Evolutionary conservation across 352 stramenopile species (phyloP).

Genomic region (Albugo laibachii): DNA sequence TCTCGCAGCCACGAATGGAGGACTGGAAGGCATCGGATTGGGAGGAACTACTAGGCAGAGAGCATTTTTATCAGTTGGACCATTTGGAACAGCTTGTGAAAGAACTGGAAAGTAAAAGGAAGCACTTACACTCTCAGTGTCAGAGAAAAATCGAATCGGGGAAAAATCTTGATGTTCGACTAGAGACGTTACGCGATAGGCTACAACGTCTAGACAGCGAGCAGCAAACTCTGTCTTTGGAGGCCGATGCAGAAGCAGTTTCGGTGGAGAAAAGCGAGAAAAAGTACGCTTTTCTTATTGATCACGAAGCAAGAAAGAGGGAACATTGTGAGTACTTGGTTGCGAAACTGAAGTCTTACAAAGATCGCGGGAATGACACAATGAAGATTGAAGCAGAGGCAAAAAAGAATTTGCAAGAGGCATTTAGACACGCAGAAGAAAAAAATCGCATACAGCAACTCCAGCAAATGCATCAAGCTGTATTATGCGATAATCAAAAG

Average conservation of each 20-base stretch:
- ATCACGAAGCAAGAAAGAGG: constrained; percentile 19
- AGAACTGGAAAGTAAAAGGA: too few relatives aligned
- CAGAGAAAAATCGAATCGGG: too few relatives aligned
- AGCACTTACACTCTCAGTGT: too few relatives aligned
- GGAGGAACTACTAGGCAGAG: too few relatives aligned
- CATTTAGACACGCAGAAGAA: constrained; percentile 8
- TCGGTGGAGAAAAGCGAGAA: constrained; percentile 21
- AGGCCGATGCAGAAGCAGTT: constrained; percentile 18
- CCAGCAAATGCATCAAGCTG: constrained; percentile 23
- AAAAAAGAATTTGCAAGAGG: too few relatives aligned
- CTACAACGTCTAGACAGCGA: background rate
- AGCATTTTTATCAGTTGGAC: too few relatives aligned
- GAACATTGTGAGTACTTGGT: constrained; percentile 23
- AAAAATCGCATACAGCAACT: constrained; percentile 18
- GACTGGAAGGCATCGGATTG: too few relatives aligned
- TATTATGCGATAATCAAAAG: constrained; percentile 30
- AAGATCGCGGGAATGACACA: too few relatives aligned
- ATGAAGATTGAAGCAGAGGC: too few relatives aligned
- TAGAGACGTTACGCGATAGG: background rate
- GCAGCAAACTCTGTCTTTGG: background rate
- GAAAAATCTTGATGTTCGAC: background rate
- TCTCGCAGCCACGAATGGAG: too few relatives aligned
- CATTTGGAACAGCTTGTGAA: too few relatives aligned
- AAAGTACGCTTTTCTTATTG: constrained; percentile 22
- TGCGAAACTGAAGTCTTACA: background rate